A percentile compares a stretch with the other conserved stretches of the same genome.
These are phyloP conservation scores for Zasmidium angulare DNA, from an alignment of 2,329 filamentous ascomycete species.

Conservation along the genomic window DNA sequence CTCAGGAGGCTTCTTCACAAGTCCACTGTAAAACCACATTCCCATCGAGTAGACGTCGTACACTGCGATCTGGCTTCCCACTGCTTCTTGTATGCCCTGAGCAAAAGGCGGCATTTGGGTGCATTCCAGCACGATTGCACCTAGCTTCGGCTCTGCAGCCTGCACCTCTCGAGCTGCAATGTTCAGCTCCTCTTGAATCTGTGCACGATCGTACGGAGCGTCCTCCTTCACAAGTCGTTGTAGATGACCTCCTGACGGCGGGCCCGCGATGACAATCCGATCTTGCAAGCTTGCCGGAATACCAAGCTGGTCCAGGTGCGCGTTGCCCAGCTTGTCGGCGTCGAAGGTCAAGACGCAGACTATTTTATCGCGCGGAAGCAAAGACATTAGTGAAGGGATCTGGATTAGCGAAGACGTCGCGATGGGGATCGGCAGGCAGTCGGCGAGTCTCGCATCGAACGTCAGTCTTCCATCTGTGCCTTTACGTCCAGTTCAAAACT, in stretches of 20 bases:
- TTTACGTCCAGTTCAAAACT: not conserved
- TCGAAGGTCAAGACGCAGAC: conserved; percentile 31
- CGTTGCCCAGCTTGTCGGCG: conserved; percentile 13
- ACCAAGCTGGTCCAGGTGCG: conserved; percentile 10
- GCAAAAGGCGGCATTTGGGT: conserved; percentile 41
- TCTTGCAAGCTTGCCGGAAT: not conserved
- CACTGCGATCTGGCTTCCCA: conserved; percentile 19
- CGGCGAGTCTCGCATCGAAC: conserved; percentile 4
- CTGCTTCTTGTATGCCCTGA: conserved; percentile 33
- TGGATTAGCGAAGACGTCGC: conserved; percentile 40
- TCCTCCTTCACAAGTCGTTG: conserved; percentile 8
- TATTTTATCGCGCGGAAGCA: conserved; percentile 25
- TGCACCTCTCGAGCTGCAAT: not conserved
- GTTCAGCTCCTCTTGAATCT: conserved; percentile 7
- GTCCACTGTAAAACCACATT: conserved; percentile 39
- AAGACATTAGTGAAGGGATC: conserved; percentile 34
- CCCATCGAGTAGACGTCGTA: conserved; percentile 39
- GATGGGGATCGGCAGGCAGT: conserved; percentile 37
- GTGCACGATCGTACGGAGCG: not conserved
- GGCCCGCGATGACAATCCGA: conserved; percentile 12
- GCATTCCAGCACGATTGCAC: conserved; percentile 37
- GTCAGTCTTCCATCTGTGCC: not conserved
- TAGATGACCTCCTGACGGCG: conserved; percentile 5
- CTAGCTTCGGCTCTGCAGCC: conserved; percentile 17
- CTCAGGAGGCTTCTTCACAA: conserved; percentile 22